These are phyloP conservation scores for barrel medic (Medicago truncatula) DNA, from an alignment of 306 rosid genomes.

Conservation along the genomic window DNA sequence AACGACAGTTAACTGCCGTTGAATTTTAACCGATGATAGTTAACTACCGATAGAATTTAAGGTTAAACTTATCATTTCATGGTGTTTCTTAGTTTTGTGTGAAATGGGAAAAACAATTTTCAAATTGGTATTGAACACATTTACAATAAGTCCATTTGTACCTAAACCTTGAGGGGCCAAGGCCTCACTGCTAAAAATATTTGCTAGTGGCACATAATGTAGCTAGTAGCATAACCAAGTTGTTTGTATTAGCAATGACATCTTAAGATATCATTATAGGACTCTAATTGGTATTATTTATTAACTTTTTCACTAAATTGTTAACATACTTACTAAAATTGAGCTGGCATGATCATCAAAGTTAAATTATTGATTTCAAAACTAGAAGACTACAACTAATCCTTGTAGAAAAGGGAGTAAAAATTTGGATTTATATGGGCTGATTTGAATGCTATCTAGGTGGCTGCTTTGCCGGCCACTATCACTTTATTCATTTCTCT, in stretches of 20 bases:
- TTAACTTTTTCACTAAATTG: background rate
- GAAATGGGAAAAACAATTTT: no score
- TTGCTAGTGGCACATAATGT: slow-evolving; percentile 32
- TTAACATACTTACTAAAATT: background rate
- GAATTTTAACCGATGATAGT: no score
- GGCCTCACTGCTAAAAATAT: slow-evolving; percentile 4
- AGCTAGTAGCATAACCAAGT: slow-evolving; percentile 2
- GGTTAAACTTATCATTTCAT: no score
- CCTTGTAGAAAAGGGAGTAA: slow-evolving; percentile 3
- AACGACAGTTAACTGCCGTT: no score
- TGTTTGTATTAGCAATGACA: slow-evolving; percentile 23
- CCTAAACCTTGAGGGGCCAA: slow-evolving; percentile 14
- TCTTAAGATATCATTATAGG: background rate
- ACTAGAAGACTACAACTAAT: slow-evolving; percentile 32
- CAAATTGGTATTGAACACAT: background rate
- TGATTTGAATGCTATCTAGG: slow-evolving; percentile 23
- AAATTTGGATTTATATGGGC: slow-evolving; percentile 27
- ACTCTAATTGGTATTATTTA: background rate
- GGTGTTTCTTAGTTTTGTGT: no score
- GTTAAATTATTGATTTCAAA: slow-evolving; percentile 34
- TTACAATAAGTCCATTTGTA: slow-evolving; percentile 37
- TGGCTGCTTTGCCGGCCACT: slow-evolving; percentile 49
- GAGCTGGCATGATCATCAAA: slow-evolving; percentile 1
- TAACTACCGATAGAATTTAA: no score
- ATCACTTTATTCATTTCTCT: slow-evolving; percentile 43